phyloP scores from a whole-genome alignment of 2,329 filamentous ascomycete genomes.

The Tothia fuscella region DNA sequence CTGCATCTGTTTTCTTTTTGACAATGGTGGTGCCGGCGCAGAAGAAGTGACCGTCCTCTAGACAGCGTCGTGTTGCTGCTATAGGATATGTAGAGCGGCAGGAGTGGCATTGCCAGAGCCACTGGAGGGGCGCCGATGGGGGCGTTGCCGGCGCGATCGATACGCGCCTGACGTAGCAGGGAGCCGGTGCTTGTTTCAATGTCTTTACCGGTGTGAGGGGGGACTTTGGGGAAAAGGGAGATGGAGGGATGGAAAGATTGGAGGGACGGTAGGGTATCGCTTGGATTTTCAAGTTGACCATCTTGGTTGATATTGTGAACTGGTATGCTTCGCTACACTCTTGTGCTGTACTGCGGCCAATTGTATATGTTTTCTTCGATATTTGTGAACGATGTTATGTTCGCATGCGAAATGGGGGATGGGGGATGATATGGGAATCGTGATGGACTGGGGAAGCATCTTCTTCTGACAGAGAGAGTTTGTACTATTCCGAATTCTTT shows the following conservation, averaged over 20 bases:
- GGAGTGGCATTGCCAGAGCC: conserved; percentile 43
- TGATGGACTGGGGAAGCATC: no score
- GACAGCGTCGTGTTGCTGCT: conserved; percentile 38
- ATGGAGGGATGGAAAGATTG: conserved; percentile 31
- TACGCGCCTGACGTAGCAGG: conserved; percentile 11
- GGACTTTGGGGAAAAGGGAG: conserved; percentile 29
- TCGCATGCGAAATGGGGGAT: no score
- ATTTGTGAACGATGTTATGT: no score
- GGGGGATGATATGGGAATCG: no score
- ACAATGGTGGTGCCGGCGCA: conserved; percentile 35
- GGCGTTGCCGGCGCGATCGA: conserved; percentile 17
- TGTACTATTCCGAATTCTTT: no score
- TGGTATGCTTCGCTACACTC: no score
- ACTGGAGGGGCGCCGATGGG: conserved; percentile 27
- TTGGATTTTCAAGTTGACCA: conserved; percentile 19
- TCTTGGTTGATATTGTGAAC: no score
- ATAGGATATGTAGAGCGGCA: conserved; percentile 37
- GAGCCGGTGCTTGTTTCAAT: conserved; percentile 10
- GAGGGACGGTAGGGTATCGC: conserved; percentile 32
- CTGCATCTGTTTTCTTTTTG: conserved; percentile 20
- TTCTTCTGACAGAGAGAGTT: no score
- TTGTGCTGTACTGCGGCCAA: no score
- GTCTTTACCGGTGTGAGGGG: conserved; percentile 13
- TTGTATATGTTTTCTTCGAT: no score
- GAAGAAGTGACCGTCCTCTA: conserved; percentile 43